These are phyloP conservation scores for Pisolithus sp. DNA, from an alignment of 768 basidiomycete species.

Conservation along the genomic window DNA sequence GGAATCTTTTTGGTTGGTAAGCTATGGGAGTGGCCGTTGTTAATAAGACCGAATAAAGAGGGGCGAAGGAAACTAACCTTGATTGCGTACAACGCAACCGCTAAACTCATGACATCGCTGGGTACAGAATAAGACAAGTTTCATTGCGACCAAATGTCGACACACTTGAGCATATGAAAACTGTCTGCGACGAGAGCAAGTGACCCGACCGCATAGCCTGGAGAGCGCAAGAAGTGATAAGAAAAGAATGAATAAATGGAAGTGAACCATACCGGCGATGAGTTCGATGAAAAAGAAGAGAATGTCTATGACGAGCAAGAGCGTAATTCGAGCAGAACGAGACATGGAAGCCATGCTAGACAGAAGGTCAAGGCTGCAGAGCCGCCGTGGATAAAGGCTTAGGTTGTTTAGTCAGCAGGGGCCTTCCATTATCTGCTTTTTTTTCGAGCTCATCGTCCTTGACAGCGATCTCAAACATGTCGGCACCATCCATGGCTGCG, in stretches of 20 bases:
- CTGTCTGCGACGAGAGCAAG: conserved; percentile 94
- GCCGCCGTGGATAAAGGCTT: not conserved
- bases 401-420: conserved; percentile 17
- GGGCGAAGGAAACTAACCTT: conserved; percentile 39
- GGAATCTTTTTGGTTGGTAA: conserved; percentile 53
- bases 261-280: conserved; percentile 51
- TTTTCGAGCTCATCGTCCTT: not conserved
- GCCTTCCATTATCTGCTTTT: not conserved
- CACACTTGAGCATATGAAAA: conserved; percentile 98
- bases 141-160: conserved; percentile 4
- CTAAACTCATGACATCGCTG: conserved; percentile 94
- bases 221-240: conserved; percentile 4
- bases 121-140: conserved; percentile 8
- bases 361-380: not conserved
- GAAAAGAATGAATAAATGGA: conserved; percentile 4
- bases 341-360: conserved; percentile 35
- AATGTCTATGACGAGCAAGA: conserved; percentile 79
- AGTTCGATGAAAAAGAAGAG: conserved; percentile 85
- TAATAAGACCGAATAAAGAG: conserved; percentile 4
- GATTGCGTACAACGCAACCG: conserved; percentile 95
- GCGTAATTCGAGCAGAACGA: conserved; percentile 65
- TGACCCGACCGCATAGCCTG: conserved; percentile 93
- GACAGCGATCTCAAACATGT: conserved; percentile 35
- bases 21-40: conserved; percentile 34
- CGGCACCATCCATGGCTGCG: conserved; percentile 85